Evolutionary conservation across 805 yeast genomes (phyloP).

Genomic region (Maudiozyma turicensis): DNA sequence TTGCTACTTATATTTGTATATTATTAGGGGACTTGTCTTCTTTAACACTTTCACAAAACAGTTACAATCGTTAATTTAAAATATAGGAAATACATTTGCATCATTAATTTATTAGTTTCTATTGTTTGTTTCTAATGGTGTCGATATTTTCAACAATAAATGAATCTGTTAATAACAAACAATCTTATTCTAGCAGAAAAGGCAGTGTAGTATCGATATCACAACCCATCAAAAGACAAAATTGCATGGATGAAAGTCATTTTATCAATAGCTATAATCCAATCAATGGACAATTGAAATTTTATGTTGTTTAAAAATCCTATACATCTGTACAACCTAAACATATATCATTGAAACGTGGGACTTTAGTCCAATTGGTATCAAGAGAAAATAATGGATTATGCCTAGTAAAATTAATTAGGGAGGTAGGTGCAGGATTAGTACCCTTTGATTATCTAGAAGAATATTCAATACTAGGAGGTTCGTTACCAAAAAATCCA

Average conservation of each 20-base stretch:
- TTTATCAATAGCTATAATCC: neutral
- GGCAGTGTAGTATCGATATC: constrained; percentile 1
- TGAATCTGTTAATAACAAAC: neutral
- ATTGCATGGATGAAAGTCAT: neutral
- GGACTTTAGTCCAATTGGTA: constrained; percentile 11
- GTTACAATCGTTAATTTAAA: too few species aligned
- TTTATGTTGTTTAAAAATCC: constrained; percentile 4
- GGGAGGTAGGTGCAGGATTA: constrained; percentile 10
- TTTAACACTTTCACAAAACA: too few species aligned
- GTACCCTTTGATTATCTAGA: constrained; percentile 7
- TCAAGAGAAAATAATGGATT: constrained; percentile 6
- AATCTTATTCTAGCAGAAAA: neutral
- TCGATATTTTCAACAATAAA: neutral
- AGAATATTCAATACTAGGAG: constrained; percentile 8
- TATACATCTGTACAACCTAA: neutral
- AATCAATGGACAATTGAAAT: constrained; percentile 1
- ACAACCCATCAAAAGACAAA: neutral
- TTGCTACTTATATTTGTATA: too few species aligned
- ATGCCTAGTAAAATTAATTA: constrained; percentile 9
- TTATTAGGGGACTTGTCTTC: too few species aligned
- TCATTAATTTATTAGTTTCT: too few species aligned
- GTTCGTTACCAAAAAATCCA: neutral
- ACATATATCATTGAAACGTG: constrained; percentile 2
- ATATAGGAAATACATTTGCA: too few species aligned
- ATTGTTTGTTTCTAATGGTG: neutral